Conservation (phyloP, 2,329 filamentous ascomycete genomes). For the Ophiostoma novo-ulmi region DNA sequence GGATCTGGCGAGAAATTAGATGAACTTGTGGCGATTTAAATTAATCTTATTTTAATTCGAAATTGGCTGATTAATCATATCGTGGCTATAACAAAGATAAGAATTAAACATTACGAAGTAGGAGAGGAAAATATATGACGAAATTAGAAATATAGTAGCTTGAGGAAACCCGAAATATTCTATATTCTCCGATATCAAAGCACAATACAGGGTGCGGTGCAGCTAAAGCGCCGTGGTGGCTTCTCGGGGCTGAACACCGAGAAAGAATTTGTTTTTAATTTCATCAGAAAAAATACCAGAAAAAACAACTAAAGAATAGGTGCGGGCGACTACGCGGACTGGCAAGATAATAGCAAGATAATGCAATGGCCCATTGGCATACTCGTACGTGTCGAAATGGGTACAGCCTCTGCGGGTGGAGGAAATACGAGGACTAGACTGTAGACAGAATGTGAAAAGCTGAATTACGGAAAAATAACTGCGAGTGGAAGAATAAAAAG, state of each 20-base stretch:
- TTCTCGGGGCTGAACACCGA: not conserved
- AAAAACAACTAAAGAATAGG: not conserved
- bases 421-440: not conserved
- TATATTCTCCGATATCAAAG: not conserved
- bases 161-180: not conserved
- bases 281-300: not conserved
- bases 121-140: not conserved
- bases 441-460: not conserved
- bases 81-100: not conserved
- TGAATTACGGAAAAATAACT: slow-evolving; percentile 4
- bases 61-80: not conserved
- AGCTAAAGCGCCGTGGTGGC: slow-evolving; percentile 2
- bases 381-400: too few relatives aligned
- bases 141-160: not conserved
- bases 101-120: not conserved
- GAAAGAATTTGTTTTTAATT: not conserved
- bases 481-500: not conserved
- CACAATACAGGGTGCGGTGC: not conserved
- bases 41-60: not conserved
- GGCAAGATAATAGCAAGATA: not conserved
- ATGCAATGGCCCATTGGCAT: not conserved
- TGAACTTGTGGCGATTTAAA: not conserved
- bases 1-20: not conserved
- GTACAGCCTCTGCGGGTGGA: not conserved
- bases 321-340: not conserved